Percentiles rank a stretch among this genome's conserved stretches.
These are phyloP conservation scores for Anastatica hierochuntica DNA, from an alignment of 345 rosid genomes.

Conservation along the genomic window DNA sequence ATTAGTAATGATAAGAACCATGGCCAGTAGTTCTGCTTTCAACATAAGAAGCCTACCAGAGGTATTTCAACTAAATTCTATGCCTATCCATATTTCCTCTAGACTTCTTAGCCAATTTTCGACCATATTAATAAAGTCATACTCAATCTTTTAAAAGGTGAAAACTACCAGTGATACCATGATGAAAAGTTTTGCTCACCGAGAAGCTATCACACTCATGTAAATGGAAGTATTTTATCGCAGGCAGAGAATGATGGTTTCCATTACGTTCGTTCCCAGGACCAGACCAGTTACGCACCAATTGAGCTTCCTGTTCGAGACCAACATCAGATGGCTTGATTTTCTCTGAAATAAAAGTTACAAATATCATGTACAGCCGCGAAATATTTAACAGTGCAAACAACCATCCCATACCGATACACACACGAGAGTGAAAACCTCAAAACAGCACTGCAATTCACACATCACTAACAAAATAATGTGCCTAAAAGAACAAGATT, in stretches of 20 bases:
- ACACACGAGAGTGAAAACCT: neutral
- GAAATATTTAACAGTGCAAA: neutral
- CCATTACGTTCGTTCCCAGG: conserved; percentile 58
- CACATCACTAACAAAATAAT: neutral
- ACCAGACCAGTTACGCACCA: conserved; percentile 61
- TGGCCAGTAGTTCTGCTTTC: neutral
- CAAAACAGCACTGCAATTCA: neutral
- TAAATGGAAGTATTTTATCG: conserved; percentile 70
- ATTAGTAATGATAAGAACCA: no score
- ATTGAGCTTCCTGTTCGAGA: conserved; percentile 88
- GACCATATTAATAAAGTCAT: neutral
- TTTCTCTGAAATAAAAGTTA: conserved; percentile 52
- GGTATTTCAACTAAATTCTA: neutral
- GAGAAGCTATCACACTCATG: conserved; percentile 92
- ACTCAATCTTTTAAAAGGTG: conserved; percentile 3
- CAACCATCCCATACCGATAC: neutral
- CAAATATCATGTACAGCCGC: neutral
- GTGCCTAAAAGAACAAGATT: neutral
- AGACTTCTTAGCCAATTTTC: neutral
- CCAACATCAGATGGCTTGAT: conserved; percentile 96
- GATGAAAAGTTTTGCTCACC: conserved; percentile 36
- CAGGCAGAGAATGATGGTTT: conserved; percentile 45
- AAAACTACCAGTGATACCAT: neutral
- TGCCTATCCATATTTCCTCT: neutral
- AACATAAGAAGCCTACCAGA: neutral